phyloP scores from a whole-genome alignment of 192 early-diverging fungal genomes.

The Pilaira anomala region DNA sequence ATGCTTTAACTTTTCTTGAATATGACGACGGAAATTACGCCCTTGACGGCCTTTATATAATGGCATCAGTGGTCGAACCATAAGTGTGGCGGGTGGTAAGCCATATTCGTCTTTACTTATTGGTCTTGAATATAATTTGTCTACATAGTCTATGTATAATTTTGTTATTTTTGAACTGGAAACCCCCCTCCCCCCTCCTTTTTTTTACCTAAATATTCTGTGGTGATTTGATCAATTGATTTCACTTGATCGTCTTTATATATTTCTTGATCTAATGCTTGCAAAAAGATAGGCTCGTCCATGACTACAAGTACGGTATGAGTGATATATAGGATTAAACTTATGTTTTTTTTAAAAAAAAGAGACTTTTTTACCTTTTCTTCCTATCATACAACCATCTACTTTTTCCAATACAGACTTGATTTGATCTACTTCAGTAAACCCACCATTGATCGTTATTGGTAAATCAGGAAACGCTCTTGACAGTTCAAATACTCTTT shows the following conservation, averaged over 20 bases:
- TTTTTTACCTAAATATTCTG: slow-evolving; percentile 42
- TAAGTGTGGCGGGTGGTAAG: slow-evolving; percentile 34
- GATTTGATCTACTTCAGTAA: slow-evolving; percentile 48
- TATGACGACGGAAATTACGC: slow-evolving; percentile 31
- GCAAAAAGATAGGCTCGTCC: slow-evolving; percentile 65
- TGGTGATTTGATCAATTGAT: slow-evolving; percentile 28
- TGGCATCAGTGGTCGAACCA: slow-evolving; percentile 42
- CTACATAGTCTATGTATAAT: slow-evolving; percentile 11
- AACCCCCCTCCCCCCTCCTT: neutral
- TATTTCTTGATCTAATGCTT: slow-evolving; percentile 46
- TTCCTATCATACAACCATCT: slow-evolving; percentile 71
- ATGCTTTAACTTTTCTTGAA: slow-evolving; percentile 16
- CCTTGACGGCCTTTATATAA: slow-evolving; percentile 40
- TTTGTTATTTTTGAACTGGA: too few relatives aligned
- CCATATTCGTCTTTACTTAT: slow-evolving; percentile 20
- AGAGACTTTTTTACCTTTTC: slow-evolving; percentile 43
- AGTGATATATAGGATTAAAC: neutral
- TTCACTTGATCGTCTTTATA: slow-evolving; percentile 24
- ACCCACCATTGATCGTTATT: slow-evolving; percentile 68
- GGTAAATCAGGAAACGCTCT: slow-evolving; percentile 51
- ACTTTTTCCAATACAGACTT: slow-evolving; percentile 43
- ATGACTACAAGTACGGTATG: slow-evolving; percentile 37
- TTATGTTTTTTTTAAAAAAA: neutral
- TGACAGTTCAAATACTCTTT: slow-evolving; percentile 52
- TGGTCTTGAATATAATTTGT: slow-evolving; percentile 5